Percentiles rank a stretch among this genome's conserved stretches.
These are phyloP conservation scores for Xylaria polymorpha DNA, from an alignment of 2,329 filamentous ascomycete genomes.

Conservation along the genomic window DNA sequence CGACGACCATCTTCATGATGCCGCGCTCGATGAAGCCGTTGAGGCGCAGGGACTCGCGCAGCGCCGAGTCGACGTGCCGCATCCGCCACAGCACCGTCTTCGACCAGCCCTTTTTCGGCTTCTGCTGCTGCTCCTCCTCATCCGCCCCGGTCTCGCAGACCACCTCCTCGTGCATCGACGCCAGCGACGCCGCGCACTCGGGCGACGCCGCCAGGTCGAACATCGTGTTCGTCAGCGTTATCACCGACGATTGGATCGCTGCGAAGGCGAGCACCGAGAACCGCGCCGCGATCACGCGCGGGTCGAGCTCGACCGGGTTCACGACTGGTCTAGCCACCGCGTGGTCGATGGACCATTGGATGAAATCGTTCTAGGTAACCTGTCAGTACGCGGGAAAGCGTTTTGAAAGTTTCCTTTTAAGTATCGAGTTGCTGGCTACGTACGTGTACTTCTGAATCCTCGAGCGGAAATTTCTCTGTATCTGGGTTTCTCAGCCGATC, in stretches of 20 bases:
- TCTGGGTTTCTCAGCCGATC: conserved; percentile 25
- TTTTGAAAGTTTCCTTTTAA: not conserved
- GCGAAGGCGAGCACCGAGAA: conserved; percentile 53
- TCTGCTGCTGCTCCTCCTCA: not conserved
- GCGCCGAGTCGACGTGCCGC: conserved; percentile 55
- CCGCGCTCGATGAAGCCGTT: conserved; percentile 54
- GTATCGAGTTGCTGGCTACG: not conserved
- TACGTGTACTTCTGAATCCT: conserved; percentile 40
- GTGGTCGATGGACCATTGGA: conserved; percentile 55
- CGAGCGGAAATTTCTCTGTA: conserved; percentile 38
- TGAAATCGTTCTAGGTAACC: conserved; percentile 51
- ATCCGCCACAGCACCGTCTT: conserved; percentile 53
- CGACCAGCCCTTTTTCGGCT: conserved; percentile 49
- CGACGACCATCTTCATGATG: conserved; percentile 53
- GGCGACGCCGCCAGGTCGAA: conserved; percentile 53
- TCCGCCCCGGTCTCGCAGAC: conserved; percentile 39
- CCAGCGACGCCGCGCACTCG: conserved; percentile 41
- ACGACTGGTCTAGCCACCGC: conserved; percentile 46
- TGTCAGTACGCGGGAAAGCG: not conserved
- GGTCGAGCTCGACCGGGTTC: conserved; percentile 47
- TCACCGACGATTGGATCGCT: conserved; percentile 54
- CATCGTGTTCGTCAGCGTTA: conserved; percentile 53
- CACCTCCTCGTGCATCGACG: conserved; percentile 53
- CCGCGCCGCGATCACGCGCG: conserved; percentile 50
- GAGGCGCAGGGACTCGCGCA: conserved; percentile 57